Percentiles rank a stretch among this genome's conserved stretches.
These are phyloP conservation scores for Ophiostoma australiae DNA, from an alignment of 2,329 filamentous ascomycete genomes.

Conservation along the genomic window DNA sequence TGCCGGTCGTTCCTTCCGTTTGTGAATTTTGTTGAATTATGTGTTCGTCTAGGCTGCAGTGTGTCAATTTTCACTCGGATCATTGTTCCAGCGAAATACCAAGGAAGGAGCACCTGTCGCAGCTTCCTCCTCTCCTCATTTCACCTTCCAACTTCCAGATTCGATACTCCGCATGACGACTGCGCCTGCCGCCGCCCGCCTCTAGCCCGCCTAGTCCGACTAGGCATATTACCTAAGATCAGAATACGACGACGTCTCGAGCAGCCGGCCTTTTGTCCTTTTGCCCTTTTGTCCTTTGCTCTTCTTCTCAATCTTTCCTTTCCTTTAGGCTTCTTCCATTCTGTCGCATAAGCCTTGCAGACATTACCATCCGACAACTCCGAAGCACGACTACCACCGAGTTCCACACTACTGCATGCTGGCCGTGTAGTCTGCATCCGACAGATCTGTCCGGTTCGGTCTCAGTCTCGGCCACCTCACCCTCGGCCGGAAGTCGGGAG, in stretches of 20 bases:
- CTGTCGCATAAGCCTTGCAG: background rate
- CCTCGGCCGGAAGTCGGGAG: background rate
- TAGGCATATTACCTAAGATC: slow-evolving; percentile 4
- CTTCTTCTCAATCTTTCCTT: background rate
- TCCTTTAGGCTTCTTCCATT: background rate
- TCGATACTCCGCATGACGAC: slow-evolving; percentile 1
- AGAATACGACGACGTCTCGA: slow-evolving; percentile 6
- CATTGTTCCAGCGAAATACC: background rate
- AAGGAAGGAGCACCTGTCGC: background rate
- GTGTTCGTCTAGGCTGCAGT: background rate
- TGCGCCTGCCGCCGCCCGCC: slow-evolving; percentile 12
- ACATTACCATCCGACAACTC: background rate
- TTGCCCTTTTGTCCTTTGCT: background rate
- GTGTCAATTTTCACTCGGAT: background rate
- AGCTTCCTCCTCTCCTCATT: slow-evolving; percentile 3
- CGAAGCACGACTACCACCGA: background rate
- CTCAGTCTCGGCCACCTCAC: background rate
- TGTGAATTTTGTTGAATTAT: background rate
- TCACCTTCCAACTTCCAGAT: background rate
- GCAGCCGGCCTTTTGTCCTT: background rate
- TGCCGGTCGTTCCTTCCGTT: background rate
- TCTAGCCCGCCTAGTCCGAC: slow-evolving; percentile 6
- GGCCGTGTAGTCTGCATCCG: slow-evolving; percentile 5
- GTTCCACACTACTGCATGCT: slow-evolving; percentile 9
- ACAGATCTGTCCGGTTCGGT: background rate